Base-by-base conservation (phyloP, 2,329 filamentous ascomycete species). In the Sarocladium kiliense region DNA sequence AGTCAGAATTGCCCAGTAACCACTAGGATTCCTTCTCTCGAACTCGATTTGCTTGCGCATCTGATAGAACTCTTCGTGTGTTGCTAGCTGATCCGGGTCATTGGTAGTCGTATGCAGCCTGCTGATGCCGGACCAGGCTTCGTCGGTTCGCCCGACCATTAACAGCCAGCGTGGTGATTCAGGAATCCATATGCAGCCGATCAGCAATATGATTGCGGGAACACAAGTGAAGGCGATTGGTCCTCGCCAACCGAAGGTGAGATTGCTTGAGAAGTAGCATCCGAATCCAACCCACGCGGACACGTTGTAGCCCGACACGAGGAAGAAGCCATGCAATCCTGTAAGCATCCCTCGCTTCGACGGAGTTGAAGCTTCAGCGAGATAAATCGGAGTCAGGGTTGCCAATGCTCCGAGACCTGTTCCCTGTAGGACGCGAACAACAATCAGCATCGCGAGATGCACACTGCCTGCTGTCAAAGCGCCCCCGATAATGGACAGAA, bases 161-260 rank as follows among this genome's bases (percentile, higher is more conserved):
- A 47, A 19, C 12, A 55, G 54, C 54, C 54, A 55, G 0, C 54
- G 25, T 9, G 54, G 54, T 1, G 54, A 55, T 18, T 55, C 54
- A 3, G 54, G 18, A 16, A 55, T 39, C 27, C 44, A 50, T 19
- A 55, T 21, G 32, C 54, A 66, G 36, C 88, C 88, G 11, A 79
- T 62, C 25, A 86, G 81, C 1, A 93, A 78, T 3, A 90, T 61
- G 2, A 85, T 61, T 0, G 86, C 87, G 0, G 88, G 88, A 0
- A 77, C 75, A 2, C 64, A 63, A 57, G 77, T 74, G 12, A 75
- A 68, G 3, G 66, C 67, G 11, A 77, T 67, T 0, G 74, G 74
- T 37, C 76, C 71, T 2, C 74, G 68, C 73, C 73, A 76, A 19
- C 70, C 66, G 9, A 73, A 66, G 0, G 65, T 60, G 0, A 64